phyloP scores from a whole-genome alignment of 176 grass and related monocot species.

The Rhynchospora breviuscula region DNA sequence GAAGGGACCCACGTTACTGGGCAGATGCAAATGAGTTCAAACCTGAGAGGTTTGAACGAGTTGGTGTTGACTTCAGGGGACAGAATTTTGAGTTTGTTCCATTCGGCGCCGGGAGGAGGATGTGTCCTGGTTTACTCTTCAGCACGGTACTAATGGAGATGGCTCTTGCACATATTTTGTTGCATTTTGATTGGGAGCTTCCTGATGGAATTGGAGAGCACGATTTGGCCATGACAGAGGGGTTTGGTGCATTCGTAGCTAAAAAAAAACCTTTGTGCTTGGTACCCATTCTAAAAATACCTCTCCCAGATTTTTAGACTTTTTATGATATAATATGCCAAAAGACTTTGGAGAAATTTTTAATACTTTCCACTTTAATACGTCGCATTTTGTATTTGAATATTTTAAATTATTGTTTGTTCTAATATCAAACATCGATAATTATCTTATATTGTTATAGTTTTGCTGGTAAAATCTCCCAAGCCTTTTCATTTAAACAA shows the following conservation, averaged over 20 bases:
- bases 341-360: no score
- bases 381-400: background rate
- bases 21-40: constrained; percentile 6
- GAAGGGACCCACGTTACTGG: constrained; percentile 4
- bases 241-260: background rate
- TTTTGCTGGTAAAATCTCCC: no score
- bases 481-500: no score
- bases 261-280: background rate
- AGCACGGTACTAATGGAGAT: background rate
- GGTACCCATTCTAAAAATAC: background rate
- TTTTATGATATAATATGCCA: background rate
- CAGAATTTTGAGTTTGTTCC: constrained; percentile 15
- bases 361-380: no score
- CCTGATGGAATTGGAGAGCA: background rate
- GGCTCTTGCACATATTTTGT: constrained; percentile 5
- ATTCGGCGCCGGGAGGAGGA: constrained; percentile 16
- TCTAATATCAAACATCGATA: no score
- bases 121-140: constrained; percentile 16
- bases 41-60: constrained; percentile 4
- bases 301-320: background rate
- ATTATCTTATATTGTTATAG: no score
- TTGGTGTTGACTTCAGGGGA: background rate
- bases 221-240: constrained; percentile 7
- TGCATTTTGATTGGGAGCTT: constrained; percentile 13
- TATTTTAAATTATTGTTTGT: no score